Conservation (phyloP, 1,139 yeast species). For the Suhomyces anneliseae region DNA sequence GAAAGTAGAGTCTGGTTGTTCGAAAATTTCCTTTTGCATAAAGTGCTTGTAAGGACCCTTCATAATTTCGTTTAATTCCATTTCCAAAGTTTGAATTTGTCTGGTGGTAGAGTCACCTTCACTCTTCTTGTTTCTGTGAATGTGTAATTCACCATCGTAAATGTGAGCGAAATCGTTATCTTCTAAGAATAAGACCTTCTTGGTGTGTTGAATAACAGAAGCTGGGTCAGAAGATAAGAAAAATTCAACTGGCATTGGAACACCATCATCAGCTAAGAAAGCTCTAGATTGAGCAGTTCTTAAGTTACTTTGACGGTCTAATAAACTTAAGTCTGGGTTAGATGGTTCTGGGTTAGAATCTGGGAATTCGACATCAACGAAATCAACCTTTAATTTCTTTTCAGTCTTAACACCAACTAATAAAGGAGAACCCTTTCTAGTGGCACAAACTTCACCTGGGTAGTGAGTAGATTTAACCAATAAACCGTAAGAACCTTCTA, state of each 20-base stretch:
- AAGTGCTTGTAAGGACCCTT: conserved; percentile 95
- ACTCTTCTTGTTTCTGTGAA: conserved; percentile 91
- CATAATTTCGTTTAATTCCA: conserved; percentile 98
- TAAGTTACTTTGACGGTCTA: conserved; percentile 53
- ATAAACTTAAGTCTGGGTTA: conserved; percentile 28
- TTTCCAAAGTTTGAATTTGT: conserved; percentile 93
- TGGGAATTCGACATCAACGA: conserved; percentile 97
- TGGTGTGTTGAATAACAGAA: conserved; percentile 96
- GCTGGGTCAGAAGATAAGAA: conserved; percentile 97
- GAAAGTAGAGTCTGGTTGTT: conserved; percentile 97
- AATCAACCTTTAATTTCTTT: conserved; percentile 92
- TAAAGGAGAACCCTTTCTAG: conserved; percentile 97
- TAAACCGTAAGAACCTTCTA: conserved; percentile 97
- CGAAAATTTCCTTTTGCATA: conserved; percentile 98
- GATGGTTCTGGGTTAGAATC: conserved; percentile 32
- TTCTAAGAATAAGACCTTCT: conserved; percentile 92
- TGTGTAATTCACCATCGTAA: conserved; percentile 96
- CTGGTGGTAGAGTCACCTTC: conserved; percentile 92
- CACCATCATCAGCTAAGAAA: conserved; percentile 85
- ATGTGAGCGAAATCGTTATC: conserved; percentile 99
- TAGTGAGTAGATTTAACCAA: conserved; percentile 88
- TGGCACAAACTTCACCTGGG: conserved; percentile 95
- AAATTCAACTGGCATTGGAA: conserved; percentile 93
- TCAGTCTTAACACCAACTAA: conserved; percentile 97
- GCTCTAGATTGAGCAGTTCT: conserved; percentile 94